phyloP scores from a whole-genome alignment of 2,329 filamentous ascomycete species.

The Nannizziopsis arthrosporioides region DNA sequence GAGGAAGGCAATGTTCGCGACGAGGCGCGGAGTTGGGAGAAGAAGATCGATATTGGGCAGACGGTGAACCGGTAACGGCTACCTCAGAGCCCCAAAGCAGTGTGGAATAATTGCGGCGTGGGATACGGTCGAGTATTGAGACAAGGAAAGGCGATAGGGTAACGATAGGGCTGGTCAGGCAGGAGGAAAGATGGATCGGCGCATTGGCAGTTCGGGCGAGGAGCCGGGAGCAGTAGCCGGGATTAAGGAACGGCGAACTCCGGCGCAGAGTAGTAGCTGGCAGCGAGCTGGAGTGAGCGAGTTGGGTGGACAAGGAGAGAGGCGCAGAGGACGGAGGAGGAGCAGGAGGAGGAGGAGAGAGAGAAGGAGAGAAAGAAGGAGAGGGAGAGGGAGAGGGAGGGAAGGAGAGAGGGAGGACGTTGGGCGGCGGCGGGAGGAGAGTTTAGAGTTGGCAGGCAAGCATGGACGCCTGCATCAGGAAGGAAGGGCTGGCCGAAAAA shows the following conservation, averaged over 20 bases:
- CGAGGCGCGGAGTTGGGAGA: neutral
- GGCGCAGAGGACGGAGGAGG: constrained; percentile 38
- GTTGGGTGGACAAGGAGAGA: constrained; percentile 9
- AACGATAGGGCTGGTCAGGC: no score
- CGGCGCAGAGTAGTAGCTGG: neutral
- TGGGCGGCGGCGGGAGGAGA: constrained; percentile 8
- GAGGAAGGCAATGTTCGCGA: constrained; percentile 19
- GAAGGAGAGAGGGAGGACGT: constrained; percentile 7
- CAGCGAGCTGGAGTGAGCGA: constrained; percentile 2
- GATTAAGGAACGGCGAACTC: neutral
- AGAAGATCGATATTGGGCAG: neutral
- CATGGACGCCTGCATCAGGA: neutral
- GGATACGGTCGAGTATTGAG: neutral
- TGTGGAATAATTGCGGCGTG: neutral
- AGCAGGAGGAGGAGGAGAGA: constrained; percentile 52
- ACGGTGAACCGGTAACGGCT: constrained; percentile 8
- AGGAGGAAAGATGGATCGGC: neutral
- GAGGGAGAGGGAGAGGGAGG: constrained; percentile 3
- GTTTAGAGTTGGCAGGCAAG: constrained; percentile 10
- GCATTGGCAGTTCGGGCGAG: neutral
- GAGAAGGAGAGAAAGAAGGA: constrained; percentile 31
- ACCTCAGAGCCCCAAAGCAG: neutral
- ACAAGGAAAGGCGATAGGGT: no score
- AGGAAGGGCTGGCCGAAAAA: neutral
- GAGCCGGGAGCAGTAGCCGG: neutral